These are phyloP conservation scores for Aristolochia contorta DNA, from an alignment of 164 flowering plant species.

Conservation along the genomic window DNA sequence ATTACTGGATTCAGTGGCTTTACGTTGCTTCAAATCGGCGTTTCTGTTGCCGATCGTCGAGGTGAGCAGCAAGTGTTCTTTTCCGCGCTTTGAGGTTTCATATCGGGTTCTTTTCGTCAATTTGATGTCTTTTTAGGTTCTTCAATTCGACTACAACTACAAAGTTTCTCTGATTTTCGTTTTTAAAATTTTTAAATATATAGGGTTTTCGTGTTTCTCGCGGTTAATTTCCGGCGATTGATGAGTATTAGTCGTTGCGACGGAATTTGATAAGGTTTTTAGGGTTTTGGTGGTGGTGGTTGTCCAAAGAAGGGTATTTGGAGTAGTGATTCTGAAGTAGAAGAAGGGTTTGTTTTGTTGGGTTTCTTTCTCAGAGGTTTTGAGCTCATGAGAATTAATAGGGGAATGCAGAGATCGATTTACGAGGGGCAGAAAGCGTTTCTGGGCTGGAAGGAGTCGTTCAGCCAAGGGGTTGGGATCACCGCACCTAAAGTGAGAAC, in stretches of 20 bases:
- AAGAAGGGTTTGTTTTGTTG: constrained; percentile 22
- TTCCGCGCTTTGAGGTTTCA: neutral
- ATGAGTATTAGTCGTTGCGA: too few species aligned
- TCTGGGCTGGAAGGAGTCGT: constrained; percentile 48
- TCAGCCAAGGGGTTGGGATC: constrained; percentile 64
- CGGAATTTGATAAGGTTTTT: neutral
- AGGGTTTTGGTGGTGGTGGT: neutral
- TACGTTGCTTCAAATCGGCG: neutral
- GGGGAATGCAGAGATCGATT: constrained; percentile 97
- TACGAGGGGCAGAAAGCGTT: constrained; percentile 32
- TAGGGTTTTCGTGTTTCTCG: neutral
- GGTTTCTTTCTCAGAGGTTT: constrained; percentile 30
- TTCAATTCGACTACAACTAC: neutral
- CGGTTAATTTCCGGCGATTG: neutral
- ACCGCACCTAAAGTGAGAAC: constrained; percentile 75
- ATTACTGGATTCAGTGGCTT: constrained; percentile 6
- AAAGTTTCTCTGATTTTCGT: neutral
- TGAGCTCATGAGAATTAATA: constrained; percentile 91
- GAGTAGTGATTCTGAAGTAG: constrained; percentile 23
- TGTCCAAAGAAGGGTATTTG: neutral
- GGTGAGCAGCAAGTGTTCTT: neutral
- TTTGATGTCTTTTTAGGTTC: neutral
- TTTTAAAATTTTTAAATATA: neutral
- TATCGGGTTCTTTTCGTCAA: neutral
- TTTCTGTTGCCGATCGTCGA: neutral